Base-by-base conservation (phyloP, 768 basidiomycete genomes). In the Jaapia argillacea region DNA sequence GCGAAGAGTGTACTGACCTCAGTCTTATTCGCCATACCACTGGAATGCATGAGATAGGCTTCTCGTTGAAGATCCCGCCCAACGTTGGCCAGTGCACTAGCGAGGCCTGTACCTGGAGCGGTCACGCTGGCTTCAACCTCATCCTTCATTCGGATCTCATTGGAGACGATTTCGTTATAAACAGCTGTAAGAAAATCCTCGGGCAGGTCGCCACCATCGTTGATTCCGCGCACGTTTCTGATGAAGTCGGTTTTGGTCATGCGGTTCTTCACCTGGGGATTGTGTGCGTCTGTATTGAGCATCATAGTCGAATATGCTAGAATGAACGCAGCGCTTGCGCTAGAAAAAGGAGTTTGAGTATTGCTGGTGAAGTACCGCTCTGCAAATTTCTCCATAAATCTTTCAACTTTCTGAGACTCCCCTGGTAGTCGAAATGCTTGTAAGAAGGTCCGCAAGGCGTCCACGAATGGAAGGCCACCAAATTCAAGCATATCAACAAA, bases 111-210 rank as follows among this genome's bases (percentile, higher is more conserved):
- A 2, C 76, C 76, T 4, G 64, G 55, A 3, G 70, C 47, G 3
- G 65, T 54, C 20, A 76, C 54, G 5, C 66, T 66, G 23, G 74
- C 68, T 52, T 93, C 92, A 21, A 91, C 67, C 66, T 99, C 94
- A 54, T 98, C 96, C 64, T 97, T 97, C 96, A 99, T 98, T 55
- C 88, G 76, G 52, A 99, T 98, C 61, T 99, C 96, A 53, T 96
- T 92, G 35, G 60, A 69, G 45, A 79, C 75, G 51, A 99, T 98
- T 35, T 97, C 89, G 53, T 98, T 91, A 58, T 75, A 99, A 48
- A 97, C 86, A 18, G 63, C 66, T 4, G 67, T 70, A 35, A 98
- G 60, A 31, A 85, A 68, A 18, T 94, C 88, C 54, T 96, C 91
- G 0, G 91, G 88, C 36, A 99, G 75, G 61, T 93, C 83, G 28